Evolutionary conservation across 768 basidiomycete genomes (phyloP).

Genomic region (Tricholoma furcatifolium): DNA sequence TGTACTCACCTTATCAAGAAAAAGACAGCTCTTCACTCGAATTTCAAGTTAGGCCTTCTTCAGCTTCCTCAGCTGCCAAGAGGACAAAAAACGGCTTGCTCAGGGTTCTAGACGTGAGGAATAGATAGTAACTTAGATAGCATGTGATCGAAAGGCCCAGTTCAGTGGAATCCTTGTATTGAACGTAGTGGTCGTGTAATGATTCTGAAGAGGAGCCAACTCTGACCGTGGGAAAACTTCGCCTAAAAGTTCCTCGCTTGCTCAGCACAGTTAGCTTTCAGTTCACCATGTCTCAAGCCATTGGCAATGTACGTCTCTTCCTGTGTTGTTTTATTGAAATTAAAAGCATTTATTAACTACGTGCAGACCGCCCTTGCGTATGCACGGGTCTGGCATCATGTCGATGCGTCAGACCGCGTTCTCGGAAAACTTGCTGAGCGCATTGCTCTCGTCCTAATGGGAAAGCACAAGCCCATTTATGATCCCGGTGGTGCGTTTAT

Average conservation of each 20-base stretch:
- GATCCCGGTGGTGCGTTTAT: constrained; percentile 76
- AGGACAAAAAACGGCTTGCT: too few relatives aligned
- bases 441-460: constrained; percentile 96
- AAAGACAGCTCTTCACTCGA: too few relatives aligned
- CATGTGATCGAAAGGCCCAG: too few relatives aligned
- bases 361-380: constrained; percentile 92
- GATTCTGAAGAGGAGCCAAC: neutral
- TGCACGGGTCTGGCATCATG: constrained; percentile 95
- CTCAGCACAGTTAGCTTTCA: neutral
- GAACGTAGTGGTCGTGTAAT: too few relatives aligned
- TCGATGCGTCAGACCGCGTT: constrained; percentile 87
- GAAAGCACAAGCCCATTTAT: constrained; percentile 98
- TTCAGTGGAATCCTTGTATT: too few relatives aligned
- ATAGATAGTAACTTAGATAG: too few relatives aligned
- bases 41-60: too few relatives aligned
- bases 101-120: too few relatives aligned
- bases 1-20: too few relatives aligned
- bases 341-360: neutral
- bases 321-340: neutral
- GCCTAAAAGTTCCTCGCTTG: constrained; percentile 3
- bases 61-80: too few relatives aligned
- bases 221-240: constrained; percentile 10
- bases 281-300: constrained; percentile 68
- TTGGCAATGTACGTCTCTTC: constrained; percentile 72
- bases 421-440: constrained; percentile 93